phyloP scores from a whole-genome alignment of 345 rosid genomes.

The Citrus unshiu region DNA sequence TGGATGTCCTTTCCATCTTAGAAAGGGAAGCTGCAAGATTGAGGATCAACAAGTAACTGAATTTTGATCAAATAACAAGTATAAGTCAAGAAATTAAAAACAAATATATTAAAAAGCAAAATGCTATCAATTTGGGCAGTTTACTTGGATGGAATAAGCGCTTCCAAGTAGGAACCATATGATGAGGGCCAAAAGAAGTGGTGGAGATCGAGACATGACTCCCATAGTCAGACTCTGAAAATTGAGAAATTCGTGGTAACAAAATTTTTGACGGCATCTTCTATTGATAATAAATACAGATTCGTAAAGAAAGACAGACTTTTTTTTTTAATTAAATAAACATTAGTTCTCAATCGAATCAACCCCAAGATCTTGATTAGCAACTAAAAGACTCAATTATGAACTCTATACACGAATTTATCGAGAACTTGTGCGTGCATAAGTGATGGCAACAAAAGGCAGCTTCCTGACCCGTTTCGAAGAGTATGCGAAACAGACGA shows the following conservation, averaged over 20 bases:
- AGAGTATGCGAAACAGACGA: too few relatives aligned
- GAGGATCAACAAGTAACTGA: neutral
- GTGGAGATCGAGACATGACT: neutral
- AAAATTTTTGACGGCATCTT: too few relatives aligned
- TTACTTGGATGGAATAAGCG: neutral
- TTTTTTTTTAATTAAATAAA: too few relatives aligned
- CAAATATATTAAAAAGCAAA: neutral
- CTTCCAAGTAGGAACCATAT: neutral
- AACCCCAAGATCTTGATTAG: too few relatives aligned
- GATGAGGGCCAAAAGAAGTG: neutral
- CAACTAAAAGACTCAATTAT: too few relatives aligned
- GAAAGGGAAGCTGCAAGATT: slow-evolving; percentile 29
- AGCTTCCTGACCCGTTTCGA: too few relatives aligned
- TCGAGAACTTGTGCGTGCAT: too few relatives aligned
- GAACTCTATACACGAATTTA: too few relatives aligned
- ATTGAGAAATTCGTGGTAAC: neutral
- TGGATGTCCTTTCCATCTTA: slow-evolving; percentile 39
- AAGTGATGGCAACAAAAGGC: too few relatives aligned
- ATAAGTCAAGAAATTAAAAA: neutral
- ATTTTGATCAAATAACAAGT: neutral
- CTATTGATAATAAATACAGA: too few relatives aligned
- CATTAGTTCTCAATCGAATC: too few relatives aligned
- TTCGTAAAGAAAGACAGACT: too few relatives aligned
- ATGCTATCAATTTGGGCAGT: neutral
- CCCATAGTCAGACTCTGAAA: neutral